Conservation (phyloP, 768 basidiomycete species). For the Panaeolus papilionaceus region DNA sequence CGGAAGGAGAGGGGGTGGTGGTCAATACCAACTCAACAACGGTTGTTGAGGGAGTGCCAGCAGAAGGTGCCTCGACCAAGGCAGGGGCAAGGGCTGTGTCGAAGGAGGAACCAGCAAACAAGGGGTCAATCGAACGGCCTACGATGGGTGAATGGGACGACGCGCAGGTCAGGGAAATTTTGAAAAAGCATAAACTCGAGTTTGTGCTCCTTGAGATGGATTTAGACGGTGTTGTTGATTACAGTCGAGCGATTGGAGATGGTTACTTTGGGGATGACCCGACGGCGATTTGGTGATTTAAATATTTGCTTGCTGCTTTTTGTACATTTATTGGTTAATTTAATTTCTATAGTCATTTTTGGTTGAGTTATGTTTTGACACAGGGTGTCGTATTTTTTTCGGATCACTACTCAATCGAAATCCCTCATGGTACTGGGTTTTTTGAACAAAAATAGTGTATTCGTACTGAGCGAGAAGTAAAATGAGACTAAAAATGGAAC, state of each 20-base stretch:
- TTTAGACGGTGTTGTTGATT: background rate
- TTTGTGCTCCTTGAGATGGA: conserved; percentile 1
- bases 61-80: too few relatives aligned
- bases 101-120: background rate
- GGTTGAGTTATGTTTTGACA: too few relatives aligned
- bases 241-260: background rate
- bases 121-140: background rate
- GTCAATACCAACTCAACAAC: background rate
- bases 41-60: conserved; percentile 17
- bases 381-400: too few relatives aligned
- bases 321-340: too few relatives aligned
- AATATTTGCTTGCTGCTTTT: too few relatives aligned
- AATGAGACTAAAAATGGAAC: too few relatives aligned
- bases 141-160: conserved; percentile 40
- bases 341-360: too few relatives aligned
- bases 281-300: background rate
- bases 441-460: too few relatives aligned
- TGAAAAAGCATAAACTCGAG: conserved; percentile 55
- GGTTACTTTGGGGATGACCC: background rate
- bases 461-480: too few relatives aligned
- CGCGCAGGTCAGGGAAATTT: conserved; percentile 46
- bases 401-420: too few relatives aligned
- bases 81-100: too few relatives aligned
- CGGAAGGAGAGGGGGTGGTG: conserved; percentile 30
- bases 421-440: too few relatives aligned